Percentiles rank a stretch among this genome's conserved stretches.
phyloP scores from a whole-genome alignment of 805 yeast species.

The Yamadazyma philogaea region DNA sequence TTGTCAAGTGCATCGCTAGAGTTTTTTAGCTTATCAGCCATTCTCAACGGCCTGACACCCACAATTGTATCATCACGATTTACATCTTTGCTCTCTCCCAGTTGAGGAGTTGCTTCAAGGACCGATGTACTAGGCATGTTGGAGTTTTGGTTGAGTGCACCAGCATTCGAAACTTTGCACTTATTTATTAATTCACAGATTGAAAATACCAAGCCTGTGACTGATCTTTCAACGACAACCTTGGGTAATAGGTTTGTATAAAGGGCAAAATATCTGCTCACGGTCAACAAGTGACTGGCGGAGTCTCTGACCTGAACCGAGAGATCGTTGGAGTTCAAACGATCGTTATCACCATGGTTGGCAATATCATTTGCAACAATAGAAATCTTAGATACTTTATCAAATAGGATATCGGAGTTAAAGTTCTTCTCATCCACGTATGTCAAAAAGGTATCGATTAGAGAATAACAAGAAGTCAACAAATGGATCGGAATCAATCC shows the following conservation, averaged over 20 bases:
- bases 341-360: conserved; percentile 25
- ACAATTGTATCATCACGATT: conserved; percentile 2
- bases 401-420: conserved; percentile 45
- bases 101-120: not conserved
- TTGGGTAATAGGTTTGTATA: conserved; percentile 66
- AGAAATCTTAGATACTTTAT: conserved; percentile 49
- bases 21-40: conserved; percentile 50
- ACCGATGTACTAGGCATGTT: not conserved
- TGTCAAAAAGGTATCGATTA: conserved; percentile 45
- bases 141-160: not conserved
- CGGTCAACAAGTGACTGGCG: conserved; percentile 70
- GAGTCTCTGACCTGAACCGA: conserved; percentile 58
- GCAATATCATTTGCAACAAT: conserved; percentile 43
- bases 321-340: conserved; percentile 32
- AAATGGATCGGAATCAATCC: conserved; percentile 49
- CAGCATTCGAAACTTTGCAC: conserved; percentile 10
- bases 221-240: conserved; percentile 68
- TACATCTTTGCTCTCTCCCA: not conserved
- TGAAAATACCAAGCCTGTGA: conserved; percentile 67
- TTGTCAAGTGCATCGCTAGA: not conserved
- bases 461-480: conserved; percentile 46
- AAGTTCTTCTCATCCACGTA: conserved; percentile 25
- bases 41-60: conserved; percentile 66
- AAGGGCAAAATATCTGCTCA: conserved; percentile 69
- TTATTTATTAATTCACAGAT: conserved; percentile 53